Conservation (phyloP, 202 grass and related monocot genomes). For the Setaria viridis region DNA sequence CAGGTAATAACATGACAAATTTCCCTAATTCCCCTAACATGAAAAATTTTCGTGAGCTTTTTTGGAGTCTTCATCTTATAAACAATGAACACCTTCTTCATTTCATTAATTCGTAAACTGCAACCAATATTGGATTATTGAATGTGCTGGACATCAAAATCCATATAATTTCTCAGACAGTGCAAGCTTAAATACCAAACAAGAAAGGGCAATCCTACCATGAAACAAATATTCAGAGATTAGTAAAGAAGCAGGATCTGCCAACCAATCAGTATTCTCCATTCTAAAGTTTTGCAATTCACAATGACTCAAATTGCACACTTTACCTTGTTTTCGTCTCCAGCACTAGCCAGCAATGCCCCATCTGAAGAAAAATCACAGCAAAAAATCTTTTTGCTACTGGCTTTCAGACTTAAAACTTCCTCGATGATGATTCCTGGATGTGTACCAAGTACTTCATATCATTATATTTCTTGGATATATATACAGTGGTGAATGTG, state of each 20-base stretch:
- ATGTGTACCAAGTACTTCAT: background rate
- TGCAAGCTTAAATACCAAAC: background rate
- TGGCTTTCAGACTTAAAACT: conserved; percentile 31
- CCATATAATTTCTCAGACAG: background rate
- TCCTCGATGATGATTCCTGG: conserved; percentile 19
- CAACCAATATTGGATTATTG: conserved; percentile 22
- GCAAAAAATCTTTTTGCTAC: conserved; percentile 57
- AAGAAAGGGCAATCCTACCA: background rate
- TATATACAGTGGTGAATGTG: background rate
- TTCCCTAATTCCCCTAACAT: background rate
- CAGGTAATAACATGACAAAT: background rate
- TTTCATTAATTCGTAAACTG: background rate
- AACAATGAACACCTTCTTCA: background rate
- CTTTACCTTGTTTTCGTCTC: conserved; percentile 69
- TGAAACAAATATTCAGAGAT: background rate
- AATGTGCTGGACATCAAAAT: background rate
- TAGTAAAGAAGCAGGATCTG: background rate
- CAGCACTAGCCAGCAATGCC: conserved; percentile 61
- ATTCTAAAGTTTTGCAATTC: background rate
- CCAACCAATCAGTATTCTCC: background rate
- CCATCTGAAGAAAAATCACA: conserved; percentile 74
- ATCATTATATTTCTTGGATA: background rate
- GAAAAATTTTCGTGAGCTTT: background rate
- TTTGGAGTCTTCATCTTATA: background rate
- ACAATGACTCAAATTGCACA: background rate